These are phyloP conservation scores for Keithomyces neogunnii DNA, from an alignment of 2,329 filamentous ascomycete species.

Conservation along the genomic window DNA sequence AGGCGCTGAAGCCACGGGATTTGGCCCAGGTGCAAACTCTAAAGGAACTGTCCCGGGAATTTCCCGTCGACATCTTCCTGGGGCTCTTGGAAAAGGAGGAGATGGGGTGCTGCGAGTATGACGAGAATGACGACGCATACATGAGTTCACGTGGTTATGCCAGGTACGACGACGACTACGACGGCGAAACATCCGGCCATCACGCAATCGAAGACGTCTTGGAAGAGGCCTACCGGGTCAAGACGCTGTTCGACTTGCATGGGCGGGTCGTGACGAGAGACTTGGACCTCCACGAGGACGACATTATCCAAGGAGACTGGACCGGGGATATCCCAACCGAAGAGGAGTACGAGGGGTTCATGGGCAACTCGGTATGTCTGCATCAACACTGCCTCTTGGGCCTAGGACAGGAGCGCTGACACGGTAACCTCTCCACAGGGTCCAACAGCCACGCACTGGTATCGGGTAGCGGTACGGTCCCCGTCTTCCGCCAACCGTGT, in stretches of 20 bases:
- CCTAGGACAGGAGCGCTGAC: neutral
- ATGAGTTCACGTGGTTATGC: neutral
- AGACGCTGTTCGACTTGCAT: slow-evolving; percentile 18
- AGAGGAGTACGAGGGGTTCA: slow-evolving; percentile 18
- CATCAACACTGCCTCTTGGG: neutral
- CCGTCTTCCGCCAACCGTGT: neutral
- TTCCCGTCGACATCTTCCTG: slow-evolving; percentile 24
- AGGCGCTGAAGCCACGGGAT: slow-evolving; percentile 19
- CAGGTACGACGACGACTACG: neutral
- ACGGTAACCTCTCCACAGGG: slow-evolving; percentile 8
- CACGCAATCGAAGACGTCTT: slow-evolving; percentile 11
- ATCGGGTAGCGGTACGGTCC: slow-evolving; percentile 13
- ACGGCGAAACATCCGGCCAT: neutral
- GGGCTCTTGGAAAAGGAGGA: slow-evolving; percentile 21
- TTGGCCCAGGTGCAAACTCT: slow-evolving; percentile 16
- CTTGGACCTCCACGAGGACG: slow-evolving; percentile 10
- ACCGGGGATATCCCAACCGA: slow-evolving; percentile 12
- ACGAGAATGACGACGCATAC: no score
- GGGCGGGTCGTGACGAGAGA: slow-evolving; percentile 13
- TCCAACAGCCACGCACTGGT: slow-evolving; percentile 15
- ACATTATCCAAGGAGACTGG: slow-evolving; percentile 14
- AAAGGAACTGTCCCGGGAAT: slow-evolving; percentile 12
- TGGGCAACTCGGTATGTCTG: slow-evolving; percentile 18
- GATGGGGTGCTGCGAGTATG: slow-evolving; percentile 9
- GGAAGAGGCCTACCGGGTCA: slow-evolving; percentile 9